phyloP scores from a whole-genome alignment of 192 early-diverging fungal genomes.

The Coemansia sp. region DNA sequence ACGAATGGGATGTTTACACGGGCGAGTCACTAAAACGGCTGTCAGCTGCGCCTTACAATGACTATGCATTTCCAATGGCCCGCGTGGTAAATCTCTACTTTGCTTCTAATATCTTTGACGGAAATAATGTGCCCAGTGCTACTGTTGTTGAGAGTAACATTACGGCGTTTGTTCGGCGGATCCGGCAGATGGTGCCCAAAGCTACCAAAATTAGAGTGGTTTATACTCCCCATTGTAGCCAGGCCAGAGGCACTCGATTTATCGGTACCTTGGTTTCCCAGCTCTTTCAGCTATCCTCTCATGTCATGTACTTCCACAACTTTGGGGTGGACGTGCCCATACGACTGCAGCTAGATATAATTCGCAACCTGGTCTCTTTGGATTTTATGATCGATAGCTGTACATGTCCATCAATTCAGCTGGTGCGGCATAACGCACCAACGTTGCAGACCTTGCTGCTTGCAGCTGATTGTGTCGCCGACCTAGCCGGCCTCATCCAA shows the following conservation, averaged over 20 bases:
- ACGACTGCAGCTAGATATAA: background rate
- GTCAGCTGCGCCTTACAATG: background rate
- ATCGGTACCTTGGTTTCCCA: background rate
- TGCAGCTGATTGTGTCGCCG: background rate
- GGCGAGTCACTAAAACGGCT: background rate
- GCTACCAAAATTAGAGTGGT: background rate
- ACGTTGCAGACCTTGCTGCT: background rate
- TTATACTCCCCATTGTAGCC: background rate
- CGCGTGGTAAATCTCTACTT: background rate
- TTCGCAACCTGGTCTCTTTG: background rate
- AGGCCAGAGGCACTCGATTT: background rate
- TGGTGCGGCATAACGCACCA: background rate
- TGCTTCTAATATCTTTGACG: background rate
- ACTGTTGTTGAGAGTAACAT: background rate
- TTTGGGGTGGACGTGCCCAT: background rate
- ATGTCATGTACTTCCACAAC: background rate
- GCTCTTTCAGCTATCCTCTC: background rate
- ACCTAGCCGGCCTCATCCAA: conserved; percentile 1
- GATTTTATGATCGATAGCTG: background rate
- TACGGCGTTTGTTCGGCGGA: background rate
- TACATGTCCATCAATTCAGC: background rate
- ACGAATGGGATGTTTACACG: background rate
- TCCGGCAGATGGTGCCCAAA: background rate
- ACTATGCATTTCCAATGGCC: background rate
- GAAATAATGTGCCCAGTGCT: too few species aligned